phyloP scores from a whole-genome alignment of 2,329 filamentous ascomycete genomes.

The Alternaria triticina region DNA sequence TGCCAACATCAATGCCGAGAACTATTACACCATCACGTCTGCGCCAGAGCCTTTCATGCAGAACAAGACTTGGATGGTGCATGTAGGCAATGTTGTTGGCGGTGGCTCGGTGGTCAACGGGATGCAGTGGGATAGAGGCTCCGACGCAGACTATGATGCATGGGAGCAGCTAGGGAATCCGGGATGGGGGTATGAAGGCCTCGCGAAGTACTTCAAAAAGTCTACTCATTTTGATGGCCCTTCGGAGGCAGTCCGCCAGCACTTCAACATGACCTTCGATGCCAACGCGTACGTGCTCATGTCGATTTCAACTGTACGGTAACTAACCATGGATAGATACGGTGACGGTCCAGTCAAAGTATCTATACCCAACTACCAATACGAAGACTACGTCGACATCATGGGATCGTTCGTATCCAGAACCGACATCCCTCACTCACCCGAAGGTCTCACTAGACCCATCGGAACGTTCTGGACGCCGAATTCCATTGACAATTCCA shows the following conservation, averaged over 20 bases:
- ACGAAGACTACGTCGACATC: constrained; percentile 11
- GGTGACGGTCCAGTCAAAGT: constrained; percentile 20
- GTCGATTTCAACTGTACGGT: fast-evolving
- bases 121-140: constrained; percentile 42
- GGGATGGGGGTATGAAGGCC: constrained; percentile 62
- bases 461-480: constrained; percentile 35
- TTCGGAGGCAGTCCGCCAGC: background rate
- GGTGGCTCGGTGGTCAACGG: constrained; percentile 44
- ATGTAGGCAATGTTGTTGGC: constrained; percentile 36
- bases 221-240: constrained; percentile 15
- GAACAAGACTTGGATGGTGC: constrained; percentile 27
- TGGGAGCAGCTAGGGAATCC: constrained; percentile 64
- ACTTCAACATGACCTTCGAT: constrained; percentile 21
- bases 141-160: constrained; percentile 51
- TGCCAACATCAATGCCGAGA: constrained; percentile 15
- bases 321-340: constrained; percentile 4
- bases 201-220: constrained; percentile 47
- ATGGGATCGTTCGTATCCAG: constrained; percentile 8
- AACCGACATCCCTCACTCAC: constrained; percentile 9
- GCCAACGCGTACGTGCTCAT: background rate
- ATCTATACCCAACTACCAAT: constrained; percentile 22
- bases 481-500: constrained; percentile 16
- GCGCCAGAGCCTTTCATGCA: constrained; percentile 26
- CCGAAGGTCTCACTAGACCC: constrained; percentile 8
- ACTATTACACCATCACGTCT: constrained; percentile 19